phyloP scores from a whole-genome alignment of 805 yeast species.

The Lipomyces mesembrius region DNA sequence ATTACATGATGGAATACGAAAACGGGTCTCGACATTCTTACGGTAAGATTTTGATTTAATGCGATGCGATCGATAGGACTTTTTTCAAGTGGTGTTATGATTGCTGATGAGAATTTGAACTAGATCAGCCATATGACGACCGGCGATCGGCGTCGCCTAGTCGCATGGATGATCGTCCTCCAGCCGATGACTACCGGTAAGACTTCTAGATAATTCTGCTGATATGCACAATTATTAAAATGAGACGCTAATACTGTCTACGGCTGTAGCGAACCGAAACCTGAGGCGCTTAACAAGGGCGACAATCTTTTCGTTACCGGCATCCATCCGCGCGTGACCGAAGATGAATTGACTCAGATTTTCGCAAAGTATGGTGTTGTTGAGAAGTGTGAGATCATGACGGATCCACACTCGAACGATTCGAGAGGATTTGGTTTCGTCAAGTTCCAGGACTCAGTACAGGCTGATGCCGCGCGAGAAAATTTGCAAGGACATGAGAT shows the following conservation, averaged over 20 bases:
- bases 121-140: slow-evolving; percentile 32
- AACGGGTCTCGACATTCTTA: slow-evolving; percentile 28
- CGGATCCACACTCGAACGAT: slow-evolving; percentile 52
- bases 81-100: background rate
- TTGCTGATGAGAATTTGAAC: background rate
- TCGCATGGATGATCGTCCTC: slow-evolving; percentile 24
- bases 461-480: slow-evolving; percentile 53
- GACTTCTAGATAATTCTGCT: background rate
- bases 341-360: slow-evolving; percentile 43
- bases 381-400: slow-evolving; percentile 50
- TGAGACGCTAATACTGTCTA: background rate
- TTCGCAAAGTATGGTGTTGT: slow-evolving; percentile 44
- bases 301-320: slow-evolving; percentile 48
- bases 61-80: too few relatives aligned
- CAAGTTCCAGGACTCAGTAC: slow-evolving; percentile 49
- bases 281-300: slow-evolving; percentile 41
- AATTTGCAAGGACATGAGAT: slow-evolving; percentile 52
- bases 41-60: slow-evolving; percentile 17
- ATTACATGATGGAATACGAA: slow-evolving; percentile 32
- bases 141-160: slow-evolving; percentile 35
- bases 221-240: background rate
- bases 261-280: background rate
- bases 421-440: slow-evolving; percentile 61
- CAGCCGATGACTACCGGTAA: slow-evolving; percentile 14
- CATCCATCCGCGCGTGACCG: slow-evolving; percentile 43